phyloP scores from a whole-genome alignment of 345 rosid species.

The Citrus australasica region DNA sequence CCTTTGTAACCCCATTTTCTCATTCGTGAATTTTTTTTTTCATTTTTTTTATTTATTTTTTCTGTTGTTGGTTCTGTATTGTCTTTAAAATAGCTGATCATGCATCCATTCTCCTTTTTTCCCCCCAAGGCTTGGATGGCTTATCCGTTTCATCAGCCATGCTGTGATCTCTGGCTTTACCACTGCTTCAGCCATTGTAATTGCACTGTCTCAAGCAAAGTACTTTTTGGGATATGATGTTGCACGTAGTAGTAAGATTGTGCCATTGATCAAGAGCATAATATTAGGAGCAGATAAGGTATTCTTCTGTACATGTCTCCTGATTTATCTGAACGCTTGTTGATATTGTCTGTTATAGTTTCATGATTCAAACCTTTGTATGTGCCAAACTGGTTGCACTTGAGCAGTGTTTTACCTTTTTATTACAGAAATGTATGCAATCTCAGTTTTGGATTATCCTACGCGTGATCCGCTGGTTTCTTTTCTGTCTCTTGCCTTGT shows the following conservation, averaged over 20 bases:
- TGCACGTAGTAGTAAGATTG: constrained; percentile 81
- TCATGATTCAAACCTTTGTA: constrained; percentile 8
- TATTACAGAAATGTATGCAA: background rate
- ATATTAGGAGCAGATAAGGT: constrained; percentile 89
- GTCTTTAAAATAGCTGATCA: background rate
- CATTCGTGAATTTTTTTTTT: background rate
- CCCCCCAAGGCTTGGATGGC: constrained; percentile 91
- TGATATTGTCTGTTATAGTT: background rate
- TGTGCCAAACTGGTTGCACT: background rate
- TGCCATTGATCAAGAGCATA: constrained; percentile 85
- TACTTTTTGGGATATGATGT: constrained; percentile 88
- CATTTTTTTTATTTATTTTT: background rate
- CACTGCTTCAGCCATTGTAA: constrained; percentile 90
- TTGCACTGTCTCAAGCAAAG: constrained; percentile 91
- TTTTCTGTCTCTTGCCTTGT: constrained; percentile 15
- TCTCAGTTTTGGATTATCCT: background rate
- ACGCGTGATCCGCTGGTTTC: background rate
- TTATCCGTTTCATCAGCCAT: constrained; percentile 97
- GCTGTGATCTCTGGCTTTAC: constrained; percentile 99
- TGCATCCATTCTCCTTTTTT: background rate
- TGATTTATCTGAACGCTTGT: background rate
- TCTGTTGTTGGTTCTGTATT: background rate
- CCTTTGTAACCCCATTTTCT: background rate
- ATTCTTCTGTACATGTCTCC: constrained; percentile 16
- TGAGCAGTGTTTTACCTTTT: background rate